Percentiles rank a stretch among this genome's conserved stretches.
Evolutionary conservation across 2,329 filamentous ascomycete genomes (phyloP).

Genomic region (Orbilia brochopaga): DNA sequence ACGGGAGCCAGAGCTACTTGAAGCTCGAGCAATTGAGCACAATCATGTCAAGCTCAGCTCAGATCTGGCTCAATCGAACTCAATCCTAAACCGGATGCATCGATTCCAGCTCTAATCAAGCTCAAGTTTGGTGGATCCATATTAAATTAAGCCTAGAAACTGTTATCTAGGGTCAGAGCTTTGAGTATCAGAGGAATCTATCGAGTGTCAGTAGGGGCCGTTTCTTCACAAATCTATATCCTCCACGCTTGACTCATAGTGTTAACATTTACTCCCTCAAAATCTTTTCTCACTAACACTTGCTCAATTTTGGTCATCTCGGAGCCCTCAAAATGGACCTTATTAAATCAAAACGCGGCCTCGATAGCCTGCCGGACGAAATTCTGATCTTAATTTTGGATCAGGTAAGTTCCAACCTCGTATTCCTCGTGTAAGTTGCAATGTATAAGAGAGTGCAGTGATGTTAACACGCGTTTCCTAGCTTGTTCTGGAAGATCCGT

Average conservation of each 20-base stretch:
- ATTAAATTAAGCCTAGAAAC: background rate
- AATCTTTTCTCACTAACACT: background rate
- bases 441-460: background rate
- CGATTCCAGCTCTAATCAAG: background rate
- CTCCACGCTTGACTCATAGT: background rate
- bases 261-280: background rate
- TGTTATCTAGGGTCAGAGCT: background rate
- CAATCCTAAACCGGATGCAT: background rate
- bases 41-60: no score
- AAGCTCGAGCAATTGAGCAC: no score
- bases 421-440: background rate
- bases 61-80: background rate
- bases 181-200: background rate
- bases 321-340: constrained; percentile 7
- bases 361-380: constrained; percentile 13
- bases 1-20: background rate
- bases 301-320: background rate
- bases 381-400: constrained; percentile 13
- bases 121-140: background rate
- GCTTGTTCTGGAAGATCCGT: constrained; percentile 8
- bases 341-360: constrained; percentile 1
- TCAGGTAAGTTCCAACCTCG: constrained; percentile 2
- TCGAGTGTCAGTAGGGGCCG: background rate
- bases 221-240: background rate
- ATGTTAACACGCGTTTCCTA: constrained; percentile 3